phyloP scores from a whole-genome alignment of 2,329 filamentous ascomycete genomes.

The Aspergillus niger region DNA sequence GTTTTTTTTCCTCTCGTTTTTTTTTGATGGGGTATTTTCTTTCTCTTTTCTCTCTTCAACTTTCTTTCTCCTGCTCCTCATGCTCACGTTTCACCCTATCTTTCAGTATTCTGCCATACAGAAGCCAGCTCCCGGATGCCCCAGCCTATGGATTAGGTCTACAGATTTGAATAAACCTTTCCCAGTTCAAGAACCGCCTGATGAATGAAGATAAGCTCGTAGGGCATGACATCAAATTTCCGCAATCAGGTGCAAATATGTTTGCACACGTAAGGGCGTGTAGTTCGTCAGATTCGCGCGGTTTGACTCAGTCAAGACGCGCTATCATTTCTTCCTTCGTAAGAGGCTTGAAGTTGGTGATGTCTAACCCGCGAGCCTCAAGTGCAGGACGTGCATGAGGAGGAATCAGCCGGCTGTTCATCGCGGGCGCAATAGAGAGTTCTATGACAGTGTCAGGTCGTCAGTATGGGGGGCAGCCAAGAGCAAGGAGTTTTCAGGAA shows the following conservation, averaged over 20 bases:
- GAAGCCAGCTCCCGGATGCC: conserved; percentile 29
- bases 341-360: conserved; percentile 90
- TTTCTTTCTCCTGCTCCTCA: conserved; percentile 14
- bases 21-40: conserved; percentile 10
- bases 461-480: conserved; percentile 12
- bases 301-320: conserved; percentile 77
- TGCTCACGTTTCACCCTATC: conserved; percentile 19
- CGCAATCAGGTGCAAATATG: conserved; percentile 32
- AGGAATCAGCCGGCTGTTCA: conserved; percentile 88
- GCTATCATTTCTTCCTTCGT: conserved; percentile 97
- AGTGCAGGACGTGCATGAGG: conserved; percentile 75
- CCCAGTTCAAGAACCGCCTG: conserved; percentile 34
- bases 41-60: conserved; percentile 16
- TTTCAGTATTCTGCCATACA: conserved; percentile 19
- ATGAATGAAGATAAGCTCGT: conserved; percentile 35
- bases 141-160: conserved; percentile 29
- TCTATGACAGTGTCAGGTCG: conserved; percentile 56
- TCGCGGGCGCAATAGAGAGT: conserved; percentile 86
- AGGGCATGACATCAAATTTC: conserved; percentile 33
- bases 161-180: conserved; percentile 31
- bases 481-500: conserved; percentile 5
- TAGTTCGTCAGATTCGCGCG: conserved; percentile 37
- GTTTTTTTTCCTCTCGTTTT: neutral
- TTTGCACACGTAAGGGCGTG: conserved; percentile 41
- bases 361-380: conserved; percentile 77